These are phyloP conservation scores for Phytophthora litchii DNA, from an alignment of 352 stramenopile genomes.

Conservation along the genomic window DNA sequence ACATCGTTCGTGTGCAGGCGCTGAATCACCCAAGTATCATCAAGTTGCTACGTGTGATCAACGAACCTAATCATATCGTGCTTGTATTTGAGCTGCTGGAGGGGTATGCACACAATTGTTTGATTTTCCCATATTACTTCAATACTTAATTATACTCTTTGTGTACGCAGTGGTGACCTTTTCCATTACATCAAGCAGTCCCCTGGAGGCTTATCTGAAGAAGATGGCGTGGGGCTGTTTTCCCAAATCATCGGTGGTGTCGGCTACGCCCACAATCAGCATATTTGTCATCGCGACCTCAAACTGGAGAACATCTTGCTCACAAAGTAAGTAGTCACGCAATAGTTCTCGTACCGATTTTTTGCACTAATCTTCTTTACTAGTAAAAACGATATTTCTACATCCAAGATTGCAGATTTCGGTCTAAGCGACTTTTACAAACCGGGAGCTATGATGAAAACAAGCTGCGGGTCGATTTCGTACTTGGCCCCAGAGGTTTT, in stretches of 20 bases:
- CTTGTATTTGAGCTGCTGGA: conserved; percentile 88
- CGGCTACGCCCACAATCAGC: conserved; percentile 88
- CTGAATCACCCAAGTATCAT: conserved; percentile 91
- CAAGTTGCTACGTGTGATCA: conserved; percentile 86
- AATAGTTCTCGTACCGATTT: not conserved
- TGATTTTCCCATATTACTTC: not conserved
- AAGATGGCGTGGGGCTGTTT: conserved; percentile 69
- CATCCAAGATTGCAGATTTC: conserved; percentile 90
- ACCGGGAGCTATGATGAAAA: conserved; percentile 89
- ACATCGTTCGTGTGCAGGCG: conserved; percentile 32
- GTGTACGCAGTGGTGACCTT: conserved; percentile 64
- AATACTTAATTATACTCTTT: not conserved
- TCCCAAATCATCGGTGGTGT: conserved; percentile 81
- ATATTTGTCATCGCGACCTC: conserved; percentile 90
- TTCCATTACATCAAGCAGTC: conserved; percentile 85
- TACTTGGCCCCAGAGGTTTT: conserved; percentile 90
- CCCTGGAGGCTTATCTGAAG: conserved; percentile 57
- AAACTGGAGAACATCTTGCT: conserved; percentile 91
- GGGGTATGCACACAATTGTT: conserved; percentile 42
- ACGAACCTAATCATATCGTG: conserved; percentile 86
- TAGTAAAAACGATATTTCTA: conserved; percentile 83
- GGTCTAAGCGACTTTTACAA: conserved; percentile 90
- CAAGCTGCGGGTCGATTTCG: conserved; percentile 86
- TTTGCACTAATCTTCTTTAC: not conserved
- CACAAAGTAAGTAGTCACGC: conserved; percentile 52